Base-by-base conservation (phyloP, 1,139 yeast genomes). In the Trichomonascaceae sp. region DNA sequence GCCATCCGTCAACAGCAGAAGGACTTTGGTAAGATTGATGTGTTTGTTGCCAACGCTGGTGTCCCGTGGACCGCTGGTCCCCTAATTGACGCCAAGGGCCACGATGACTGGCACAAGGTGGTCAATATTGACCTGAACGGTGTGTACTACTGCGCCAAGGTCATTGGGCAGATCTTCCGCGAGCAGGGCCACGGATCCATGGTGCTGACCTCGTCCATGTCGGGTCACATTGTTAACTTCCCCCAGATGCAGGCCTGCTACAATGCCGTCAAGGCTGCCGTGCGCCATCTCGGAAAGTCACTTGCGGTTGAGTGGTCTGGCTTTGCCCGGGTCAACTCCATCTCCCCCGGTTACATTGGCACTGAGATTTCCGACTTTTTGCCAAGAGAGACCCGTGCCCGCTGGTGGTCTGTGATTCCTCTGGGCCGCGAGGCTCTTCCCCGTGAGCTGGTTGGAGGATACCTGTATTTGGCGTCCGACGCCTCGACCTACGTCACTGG, bases 251-350 rank as follows among this genome's bases (percentile, higher is more conserved):
- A 80, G 60, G 76, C 79, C 30, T 81, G 82, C 17, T 80, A 80
- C 63, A 79, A 78, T 59, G 76, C 79, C 53, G 74, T 85, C 45
- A 80, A 80, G 62, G 92, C 93, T 17, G 93, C 84, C 34, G 79
- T 77, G 32, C 68, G 74, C 41, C 92, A 79, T 54, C 64, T 78
- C 54, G 72, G 74, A 38, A 76, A 69, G 57, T 69, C 84, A 2
- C 64, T 81, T 42, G 92, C 89, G 13, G 72, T 76, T 33, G 93
- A 81, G 58, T 80, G 93, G 89, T 81, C 89, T 25, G 72, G 71
- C 48, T 76, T 76, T 35, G 75, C 76, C 51, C 69, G 93, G 56
- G 84, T 79, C 41, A 80, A 80, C 60, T 61, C 79, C 27, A 59
- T 81, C 36, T 74, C 82, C 26, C 93, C 93, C 18, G 93, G 93